These are phyloP conservation scores for Ilyonectria robusta DNA, from an alignment of 2,329 filamentous ascomycete genomes.

Conservation along the genomic window DNA sequence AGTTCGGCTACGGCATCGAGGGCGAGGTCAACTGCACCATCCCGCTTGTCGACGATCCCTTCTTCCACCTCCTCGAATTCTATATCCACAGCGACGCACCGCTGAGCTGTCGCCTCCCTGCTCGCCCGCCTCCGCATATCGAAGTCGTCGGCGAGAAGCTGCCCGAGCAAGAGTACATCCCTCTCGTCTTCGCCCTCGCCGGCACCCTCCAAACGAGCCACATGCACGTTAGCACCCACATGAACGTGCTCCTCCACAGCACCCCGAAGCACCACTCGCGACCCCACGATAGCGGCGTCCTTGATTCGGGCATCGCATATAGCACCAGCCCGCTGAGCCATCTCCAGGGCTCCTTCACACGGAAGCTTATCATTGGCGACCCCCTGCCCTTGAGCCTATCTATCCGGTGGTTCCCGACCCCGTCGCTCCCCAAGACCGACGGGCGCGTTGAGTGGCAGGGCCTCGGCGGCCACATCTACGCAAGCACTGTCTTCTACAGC, in stretches of 20 bases:
- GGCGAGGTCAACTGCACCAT: conserved; percentile 88
- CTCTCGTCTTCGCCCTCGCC: conserved; percentile 88
- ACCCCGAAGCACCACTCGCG: conserved; percentile 73
- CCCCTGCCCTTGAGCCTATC: conserved; percentile 83
- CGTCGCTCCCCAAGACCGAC: conserved; percentile 77
- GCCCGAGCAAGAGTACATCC: conserved; percentile 76
- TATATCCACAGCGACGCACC: conserved; percentile 98
- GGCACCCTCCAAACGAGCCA: conserved; percentile 92
- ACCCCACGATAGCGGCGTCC: conserved; percentile 79
- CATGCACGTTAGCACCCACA: conserved; percentile 88
- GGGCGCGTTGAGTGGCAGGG: conserved; percentile 76
- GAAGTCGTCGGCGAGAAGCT: conserved; percentile 68
- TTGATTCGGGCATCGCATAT: conserved; percentile 91
- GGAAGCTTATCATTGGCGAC: conserved; percentile 89
- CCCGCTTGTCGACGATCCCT: conserved; percentile 80
- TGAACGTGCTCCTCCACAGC: conserved; percentile 90
- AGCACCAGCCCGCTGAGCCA: conserved; percentile 80
- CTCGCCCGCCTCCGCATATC: conserved; percentile 74
- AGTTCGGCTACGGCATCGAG: conserved; percentile 89
- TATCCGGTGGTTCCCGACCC: conserved; percentile 88
- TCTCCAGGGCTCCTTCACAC: conserved; percentile 65
- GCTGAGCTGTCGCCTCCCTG: conserved; percentile 89
- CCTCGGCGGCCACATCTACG: conserved; percentile 74
- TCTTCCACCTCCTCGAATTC: conserved; percentile 94
- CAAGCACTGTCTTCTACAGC: conserved; percentile 75